Evolutionary conservation across 306 rosid species (phyloP), one percentile per base, ranked within the genome.

Genomic region (Quercus berberidifolia): DNA sequence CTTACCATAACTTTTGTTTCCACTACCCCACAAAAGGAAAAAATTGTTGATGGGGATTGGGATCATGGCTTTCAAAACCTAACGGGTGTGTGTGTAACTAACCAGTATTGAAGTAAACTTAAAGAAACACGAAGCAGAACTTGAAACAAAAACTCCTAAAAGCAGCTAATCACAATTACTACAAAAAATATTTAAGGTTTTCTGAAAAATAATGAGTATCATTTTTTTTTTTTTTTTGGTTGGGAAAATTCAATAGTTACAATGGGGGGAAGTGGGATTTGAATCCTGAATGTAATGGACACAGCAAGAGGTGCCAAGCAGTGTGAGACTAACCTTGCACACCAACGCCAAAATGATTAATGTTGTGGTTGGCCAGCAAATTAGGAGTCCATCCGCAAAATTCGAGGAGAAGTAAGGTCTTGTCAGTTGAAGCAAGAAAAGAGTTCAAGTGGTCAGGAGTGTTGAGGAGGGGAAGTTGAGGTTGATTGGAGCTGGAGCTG

Each of bases 361-460:
- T 85, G 75, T 55, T 86, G 51, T 73, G 84, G 77, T 33, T 69
- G 56, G 85, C 85, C 60, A 90, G 76, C 84, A 94, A 84, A 55
- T 81, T 84, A 0, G 84, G 81, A 6, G 91, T 85, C 99, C 99
- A 95, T 71, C 91, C 98, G 79, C 99, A 95, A 77, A 92, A 90
- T 71, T 95, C 99, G 21, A 92, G 84, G 9, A 95, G 91, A 77
- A 95, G 73, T 19, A 91, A 43, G 57, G 96, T 92, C 76, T 54
- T 86, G 60, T 95, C 97, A 30, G 97, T 91, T 25, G 97, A 95
- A 78, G 86, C 90, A 7, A 91, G 56, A 75, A 92, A 90, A 2
- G 55, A 7, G 26, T 74, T 81, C 54, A 95, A 82, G 49, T 91
- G 91, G 23, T 78, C 85, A 14, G 80, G 77, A 83, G 78, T 75